A percentile compares a stretch with the other conserved stretches of the same genome.
These are phyloP conservation scores for Coelastrella sp. DNA, from an alignment of 139 green algal genomes.

Conservation along the genomic window DNA sequence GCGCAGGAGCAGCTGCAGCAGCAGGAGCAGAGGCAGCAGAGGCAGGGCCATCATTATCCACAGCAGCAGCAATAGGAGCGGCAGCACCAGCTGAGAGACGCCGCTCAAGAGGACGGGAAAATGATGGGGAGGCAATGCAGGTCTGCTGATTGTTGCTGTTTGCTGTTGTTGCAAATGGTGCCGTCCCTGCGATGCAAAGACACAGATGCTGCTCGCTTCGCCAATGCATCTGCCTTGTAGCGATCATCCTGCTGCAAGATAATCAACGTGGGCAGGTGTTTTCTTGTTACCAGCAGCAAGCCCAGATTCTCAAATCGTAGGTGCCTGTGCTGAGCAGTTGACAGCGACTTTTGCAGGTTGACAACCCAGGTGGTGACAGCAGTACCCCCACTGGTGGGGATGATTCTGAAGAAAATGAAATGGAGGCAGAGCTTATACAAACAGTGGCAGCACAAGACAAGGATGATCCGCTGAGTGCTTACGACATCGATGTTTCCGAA, in stretches of 20 bases:
- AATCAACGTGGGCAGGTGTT: too few relatives aligned
- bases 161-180: too few relatives aligned
- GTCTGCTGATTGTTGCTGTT: too few relatives aligned
- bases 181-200: too few relatives aligned
- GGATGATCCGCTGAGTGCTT: conserved; percentile 63
- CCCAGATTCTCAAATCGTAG: too few relatives aligned
- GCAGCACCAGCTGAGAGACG: background rate
- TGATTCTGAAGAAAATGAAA: conserved; percentile 49
- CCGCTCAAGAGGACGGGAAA: background rate
- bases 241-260: too few relatives aligned
- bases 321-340: too few relatives aligned
- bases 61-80: conserved; percentile 1
- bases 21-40: background rate
- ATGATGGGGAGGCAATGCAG: background rate
- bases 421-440: conserved; percentile 55
- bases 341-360: background rate
- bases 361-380: background rate
- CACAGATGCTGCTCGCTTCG: too few relatives aligned
- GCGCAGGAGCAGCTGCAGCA: conserved; percentile 1
- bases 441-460: conserved; percentile 41
- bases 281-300: too few relatives aligned
- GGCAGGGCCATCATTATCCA: too few relatives aligned
- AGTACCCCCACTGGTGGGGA: too few relatives aligned
- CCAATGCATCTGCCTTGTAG: too few relatives aligned
- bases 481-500: conserved; percentile 74